phyloP scores from a whole-genome alignment of 129 eudicot genomes.

The Calendula officinalis region DNA sequence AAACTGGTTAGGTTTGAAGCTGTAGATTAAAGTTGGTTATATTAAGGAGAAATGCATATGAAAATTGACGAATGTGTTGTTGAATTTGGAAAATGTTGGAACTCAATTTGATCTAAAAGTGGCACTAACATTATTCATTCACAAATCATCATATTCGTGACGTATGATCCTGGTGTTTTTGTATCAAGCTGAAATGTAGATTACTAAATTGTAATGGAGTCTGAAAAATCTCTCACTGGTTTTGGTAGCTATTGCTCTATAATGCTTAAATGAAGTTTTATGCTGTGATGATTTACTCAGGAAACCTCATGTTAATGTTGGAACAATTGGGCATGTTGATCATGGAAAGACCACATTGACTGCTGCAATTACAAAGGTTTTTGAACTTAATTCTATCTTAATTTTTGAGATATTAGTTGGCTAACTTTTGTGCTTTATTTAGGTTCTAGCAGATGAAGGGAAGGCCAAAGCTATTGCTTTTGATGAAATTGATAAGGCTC shows the following conservation, averaged over 20 bases:
- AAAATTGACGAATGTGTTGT: neutral
- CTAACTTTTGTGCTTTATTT: constrained; percentile 14
- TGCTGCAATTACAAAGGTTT: constrained; percentile 92
- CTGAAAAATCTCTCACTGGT: neutral
- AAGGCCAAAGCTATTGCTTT: constrained; percentile 93
- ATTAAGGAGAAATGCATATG: neutral
- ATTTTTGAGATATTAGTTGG: neutral
- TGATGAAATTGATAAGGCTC: constrained; percentile 96
- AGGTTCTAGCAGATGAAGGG: constrained; percentile 96
- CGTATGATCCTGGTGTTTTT: neutral
- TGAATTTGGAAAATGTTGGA: neutral
- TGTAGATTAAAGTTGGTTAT: neutral
- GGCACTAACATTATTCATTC: neutral
- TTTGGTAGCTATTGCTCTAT: neutral
- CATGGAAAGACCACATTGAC: constrained; percentile 97
- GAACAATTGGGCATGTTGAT: constrained; percentile 98
- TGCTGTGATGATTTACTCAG: constrained; percentile 35
- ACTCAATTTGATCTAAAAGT: neutral
- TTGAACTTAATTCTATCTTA: neutral
- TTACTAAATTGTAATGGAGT: neutral
- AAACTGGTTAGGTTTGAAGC: neutral
- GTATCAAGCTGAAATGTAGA: constrained; percentile 4
- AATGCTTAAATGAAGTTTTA: neutral
- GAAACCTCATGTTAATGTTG: constrained; percentile 95
- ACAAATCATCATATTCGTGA: neutral